A percentile compares a stretch with the other conserved stretches of the same genome.
Conservation (phyloP, 176 grass and related monocot genomes). For the Oropetium thomaeum region DNA sequence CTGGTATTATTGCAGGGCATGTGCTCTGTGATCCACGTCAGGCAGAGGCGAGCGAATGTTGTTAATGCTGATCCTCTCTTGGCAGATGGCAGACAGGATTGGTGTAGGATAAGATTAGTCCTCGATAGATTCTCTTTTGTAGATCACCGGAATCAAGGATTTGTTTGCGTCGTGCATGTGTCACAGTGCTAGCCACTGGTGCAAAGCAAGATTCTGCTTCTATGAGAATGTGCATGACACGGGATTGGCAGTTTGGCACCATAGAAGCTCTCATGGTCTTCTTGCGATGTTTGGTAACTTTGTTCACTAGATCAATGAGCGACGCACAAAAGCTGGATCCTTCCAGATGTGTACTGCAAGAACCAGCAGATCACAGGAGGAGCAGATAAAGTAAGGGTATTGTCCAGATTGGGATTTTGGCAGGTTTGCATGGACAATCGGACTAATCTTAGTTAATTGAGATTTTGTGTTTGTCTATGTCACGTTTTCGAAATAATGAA, state of each 20-base stretch:
- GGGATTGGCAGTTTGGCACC: not conserved
- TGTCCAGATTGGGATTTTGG: slow-evolving; percentile 19
- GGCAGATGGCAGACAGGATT: slow-evolving; percentile 34
- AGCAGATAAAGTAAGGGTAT: slow-evolving; percentile 10
- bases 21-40: slow-evolving; percentile 26
- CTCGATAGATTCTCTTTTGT: slow-evolving; percentile 14
- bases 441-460: too few species aligned
- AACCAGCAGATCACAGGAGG: slow-evolving; percentile 27
- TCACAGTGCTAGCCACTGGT: not conserved
- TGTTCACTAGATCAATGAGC: not conserved
- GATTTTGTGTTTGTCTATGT: too few species aligned
- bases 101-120: not conserved
- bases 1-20: slow-evolving; percentile 22
- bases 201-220: not conserved
- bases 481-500: too few species aligned
- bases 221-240: not conserved
- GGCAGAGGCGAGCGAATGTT: not conserved
- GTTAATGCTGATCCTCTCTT: slow-evolving; percentile 19
- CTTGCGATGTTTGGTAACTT: not conserved
- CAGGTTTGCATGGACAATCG: not conserved
- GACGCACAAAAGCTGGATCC: not conserved
- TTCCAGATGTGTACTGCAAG: slow-evolving; percentile 18
- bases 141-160: slow-evolving; percentile 1
- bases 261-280: not conserved
- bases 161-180: not conserved